phyloP scores from a whole-genome alignment of 2,329 filamentous ascomycete genomes.

The Pezicula neosporulosa region DNA sequence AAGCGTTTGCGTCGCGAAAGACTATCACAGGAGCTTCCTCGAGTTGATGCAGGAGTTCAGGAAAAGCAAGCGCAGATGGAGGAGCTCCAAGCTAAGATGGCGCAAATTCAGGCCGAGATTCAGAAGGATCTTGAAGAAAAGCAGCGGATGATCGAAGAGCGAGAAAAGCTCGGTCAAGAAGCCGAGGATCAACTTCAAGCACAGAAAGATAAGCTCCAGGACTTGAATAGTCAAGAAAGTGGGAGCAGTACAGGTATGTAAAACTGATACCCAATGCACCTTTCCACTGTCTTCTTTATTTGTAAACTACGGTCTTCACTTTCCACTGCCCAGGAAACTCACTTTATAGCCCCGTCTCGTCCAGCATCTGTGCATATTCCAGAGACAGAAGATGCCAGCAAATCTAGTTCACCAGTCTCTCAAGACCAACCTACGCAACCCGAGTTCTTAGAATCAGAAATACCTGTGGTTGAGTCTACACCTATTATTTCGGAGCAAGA shows the following conservation, averaged over 20 bases:
- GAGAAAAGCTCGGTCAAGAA: slow-evolving; percentile 28
- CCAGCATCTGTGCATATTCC: neutral
- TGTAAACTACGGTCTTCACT: neutral
- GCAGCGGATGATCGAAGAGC: slow-evolving; percentile 28
- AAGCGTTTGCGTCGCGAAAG: slow-evolving; percentile 27
- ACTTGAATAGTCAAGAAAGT: slow-evolving; percentile 21
- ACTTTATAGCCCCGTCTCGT: slow-evolving; percentile 13
- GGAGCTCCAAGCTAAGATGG: slow-evolving; percentile 25
- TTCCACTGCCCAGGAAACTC: slow-evolving; percentile 8
- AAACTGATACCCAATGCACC: neutral
- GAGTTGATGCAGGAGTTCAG: slow-evolving; percentile 29
- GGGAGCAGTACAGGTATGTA: slow-evolving; percentile 19
- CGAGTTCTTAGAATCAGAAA: neutral
- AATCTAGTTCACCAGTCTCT: neutral
- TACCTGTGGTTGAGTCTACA: no score
- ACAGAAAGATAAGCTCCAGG: slow-evolving; percentile 29
- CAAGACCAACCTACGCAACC: neutral
- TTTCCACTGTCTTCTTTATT: neutral
- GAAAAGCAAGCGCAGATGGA: slow-evolving; percentile 23
- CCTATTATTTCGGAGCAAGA: no score
- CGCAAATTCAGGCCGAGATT: slow-evolving; percentile 26
- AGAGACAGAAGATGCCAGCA: neutral
- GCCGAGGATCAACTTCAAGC: slow-evolving; percentile 29
- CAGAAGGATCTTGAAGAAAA: slow-evolving; percentile 29
- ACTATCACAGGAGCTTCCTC: slow-evolving; percentile 26